Evolutionary conservation across 2,329 filamentous ascomycete species (phyloP).

Genomic region (Tolypocladium guangdongense): DNA sequence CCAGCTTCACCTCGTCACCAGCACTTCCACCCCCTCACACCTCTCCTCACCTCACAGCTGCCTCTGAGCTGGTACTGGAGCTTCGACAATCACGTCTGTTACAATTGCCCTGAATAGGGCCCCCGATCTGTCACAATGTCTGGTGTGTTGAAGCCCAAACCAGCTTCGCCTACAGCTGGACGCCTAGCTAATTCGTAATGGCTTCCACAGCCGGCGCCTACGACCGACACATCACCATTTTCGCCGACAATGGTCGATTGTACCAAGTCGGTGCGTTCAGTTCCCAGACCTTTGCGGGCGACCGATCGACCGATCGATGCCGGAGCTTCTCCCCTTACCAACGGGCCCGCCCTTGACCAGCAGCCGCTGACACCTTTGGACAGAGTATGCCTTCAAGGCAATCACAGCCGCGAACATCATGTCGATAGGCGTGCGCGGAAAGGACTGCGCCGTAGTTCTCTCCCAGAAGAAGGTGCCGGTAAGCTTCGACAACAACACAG

Average conservation of each 20-base stretch:
- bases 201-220: conserved; percentile 55
- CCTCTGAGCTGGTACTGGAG: neutral
- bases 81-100: neutral
- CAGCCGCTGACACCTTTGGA: conserved; percentile 3
- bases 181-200: conserved; percentile 15
- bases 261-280: conserved; percentile 91
- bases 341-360: neutral
- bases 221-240: conserved; percentile 99
- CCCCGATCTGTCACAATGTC: conserved; percentile 35
- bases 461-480: conserved; percentile 99
- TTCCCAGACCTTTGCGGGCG: neutral
- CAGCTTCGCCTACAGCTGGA: conserved; percentile 3
- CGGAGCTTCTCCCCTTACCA: neutral
- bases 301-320: neutral
- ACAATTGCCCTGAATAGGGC: conserved; percentile 8
- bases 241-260: conserved; percentile 94
- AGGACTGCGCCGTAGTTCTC: conserved; percentile 92
- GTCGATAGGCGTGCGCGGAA: conserved; percentile 89
- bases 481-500: conserved; percentile 29
- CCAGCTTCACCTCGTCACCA: conserved; percentile 9
- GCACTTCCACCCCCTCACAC: conserved; percentile 1
- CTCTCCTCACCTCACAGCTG: conserved; percentile 1
- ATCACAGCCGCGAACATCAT: conserved; percentile 99
- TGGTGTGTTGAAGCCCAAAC: conserved; percentile 25
- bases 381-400: conserved; percentile 99